Evolutionary conservation across 2,329 filamentous ascomycete genomes (phyloP).

Genomic region (Cryphonectria parasitica): DNA sequence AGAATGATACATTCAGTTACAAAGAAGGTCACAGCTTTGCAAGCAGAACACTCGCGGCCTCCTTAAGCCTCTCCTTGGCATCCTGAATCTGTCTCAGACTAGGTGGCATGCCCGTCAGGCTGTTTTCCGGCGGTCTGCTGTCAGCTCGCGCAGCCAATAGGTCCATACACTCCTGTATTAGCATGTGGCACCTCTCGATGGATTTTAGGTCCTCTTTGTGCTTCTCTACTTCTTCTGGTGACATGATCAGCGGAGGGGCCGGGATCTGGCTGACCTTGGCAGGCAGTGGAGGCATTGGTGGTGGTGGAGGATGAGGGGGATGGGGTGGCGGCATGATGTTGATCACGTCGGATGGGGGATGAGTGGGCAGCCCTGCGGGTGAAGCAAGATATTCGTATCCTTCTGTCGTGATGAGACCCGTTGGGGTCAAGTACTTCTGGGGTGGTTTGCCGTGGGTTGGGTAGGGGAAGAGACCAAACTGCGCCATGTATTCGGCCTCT

Average conservation of each 20-base stretch:
- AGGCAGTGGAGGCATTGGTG: neutral
- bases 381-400: constrained; percentile 22
- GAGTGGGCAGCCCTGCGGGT: neutral
- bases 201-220: constrained; percentile 1
- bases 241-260: constrained; percentile 10
- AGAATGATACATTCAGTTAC: neutral
- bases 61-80: constrained; percentile 19
- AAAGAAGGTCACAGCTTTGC: neutral
- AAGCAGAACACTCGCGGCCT: constrained; percentile 17
- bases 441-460: constrained; percentile 6
- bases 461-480: constrained; percentile 17
- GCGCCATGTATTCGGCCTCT: constrained; percentile 20
- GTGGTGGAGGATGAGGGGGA: neutral
- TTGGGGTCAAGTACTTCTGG: constrained; percentile 13
- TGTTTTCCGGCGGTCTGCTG: constrained; percentile 5
- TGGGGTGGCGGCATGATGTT: neutral
- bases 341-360: neutral
- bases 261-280: constrained; percentile 13
- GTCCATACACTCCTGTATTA: constrained; percentile 19
- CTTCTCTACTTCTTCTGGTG: constrained; percentile 13
- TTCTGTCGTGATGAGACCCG: constrained; percentile 14
- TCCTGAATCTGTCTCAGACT: constrained; percentile 20
- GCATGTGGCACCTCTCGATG: constrained; percentile 8
- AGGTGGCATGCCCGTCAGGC: constrained; percentile 24
- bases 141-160: constrained; percentile 14